A percentile compares a stretch with the other conserved stretches of the same genome.
These are phyloP conservation scores for Geotrichum fermentans DNA, from an alignment of 1,139 yeast species.

Conservation along the genomic window DNA sequence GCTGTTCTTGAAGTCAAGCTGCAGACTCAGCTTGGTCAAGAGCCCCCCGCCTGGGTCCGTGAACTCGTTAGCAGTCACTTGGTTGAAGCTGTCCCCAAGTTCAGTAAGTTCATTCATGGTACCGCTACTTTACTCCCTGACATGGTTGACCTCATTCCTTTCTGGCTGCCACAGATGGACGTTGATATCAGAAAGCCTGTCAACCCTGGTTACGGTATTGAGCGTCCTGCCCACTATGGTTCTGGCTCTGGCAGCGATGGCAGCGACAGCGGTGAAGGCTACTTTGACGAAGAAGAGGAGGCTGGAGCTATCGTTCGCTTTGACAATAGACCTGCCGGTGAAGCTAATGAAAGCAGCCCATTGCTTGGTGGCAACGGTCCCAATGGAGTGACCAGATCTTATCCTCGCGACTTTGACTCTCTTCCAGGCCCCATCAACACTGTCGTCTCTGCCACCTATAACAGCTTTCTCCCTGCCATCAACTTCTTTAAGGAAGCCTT, in stretches of 20 bases:
- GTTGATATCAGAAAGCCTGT: constrained; percentile 90
- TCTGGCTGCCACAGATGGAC: constrained; percentile 98
- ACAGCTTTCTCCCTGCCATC: constrained; percentile 6
- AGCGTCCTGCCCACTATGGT: constrained; percentile 49
- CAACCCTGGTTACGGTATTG: constrained; percentile 60
- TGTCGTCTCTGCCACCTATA: constrained; percentile 8
- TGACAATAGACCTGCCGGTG: constrained; percentile 29
- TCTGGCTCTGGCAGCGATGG: constrained; percentile 30
- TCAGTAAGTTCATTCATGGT: constrained; percentile 95
- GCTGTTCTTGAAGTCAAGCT: constrained; percentile 95
- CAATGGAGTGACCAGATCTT: constrained; percentile 16
- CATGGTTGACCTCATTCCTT: constrained; percentile 76
- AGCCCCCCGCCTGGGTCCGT: constrained; percentile 96
- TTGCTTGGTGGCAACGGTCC: constrained; percentile 24
- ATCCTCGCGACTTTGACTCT: constrained; percentile 15
- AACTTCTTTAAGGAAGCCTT: constrained; percentile 32
- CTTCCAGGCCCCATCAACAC: constrained; percentile 12
- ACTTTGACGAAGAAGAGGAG: constrained; percentile 46
- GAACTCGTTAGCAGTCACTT: constrained; percentile 86
- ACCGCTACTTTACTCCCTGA: constrained; percentile 84
- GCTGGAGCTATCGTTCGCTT: constrained; percentile 25
- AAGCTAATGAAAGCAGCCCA: constrained; percentile 32
- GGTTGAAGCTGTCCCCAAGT: constrained; percentile 97
- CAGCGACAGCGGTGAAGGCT: constrained; percentile 41
- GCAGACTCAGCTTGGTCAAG: constrained; percentile 97